A percentile compares a stretch with the other conserved stretches of the same genome.
These are phyloP conservation scores for Castanea crenata DNA, from an alignment of 306 rosid species.

Conservation along the genomic window DNA sequence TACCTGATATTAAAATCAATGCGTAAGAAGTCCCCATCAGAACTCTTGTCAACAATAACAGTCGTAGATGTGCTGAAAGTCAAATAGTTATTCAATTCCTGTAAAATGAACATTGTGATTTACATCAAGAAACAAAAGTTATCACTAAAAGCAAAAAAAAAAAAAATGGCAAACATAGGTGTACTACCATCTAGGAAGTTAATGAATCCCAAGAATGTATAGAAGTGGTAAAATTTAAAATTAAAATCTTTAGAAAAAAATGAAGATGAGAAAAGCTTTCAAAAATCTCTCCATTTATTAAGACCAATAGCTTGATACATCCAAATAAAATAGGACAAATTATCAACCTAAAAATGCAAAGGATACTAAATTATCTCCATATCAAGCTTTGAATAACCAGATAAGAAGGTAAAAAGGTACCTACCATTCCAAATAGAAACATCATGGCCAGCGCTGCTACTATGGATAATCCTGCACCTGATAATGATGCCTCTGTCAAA, in stretches of 20 bases:
- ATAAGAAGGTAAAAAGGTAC: constrained; percentile 18
- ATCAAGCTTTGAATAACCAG: constrained; percentile 8
- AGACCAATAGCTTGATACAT: too few relatives aligned
- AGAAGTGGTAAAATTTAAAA: not conserved
- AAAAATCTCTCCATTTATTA: too few relatives aligned
- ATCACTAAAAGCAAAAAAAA: not conserved
- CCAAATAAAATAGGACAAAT: not conserved
- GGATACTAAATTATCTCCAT: not conserved
- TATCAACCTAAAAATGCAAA: not conserved
- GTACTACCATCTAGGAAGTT: not conserved
- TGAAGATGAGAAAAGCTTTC: not conserved
- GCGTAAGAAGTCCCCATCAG: constrained; percentile 83
- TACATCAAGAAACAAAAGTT: not conserved
- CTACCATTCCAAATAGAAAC: constrained; percentile 97
- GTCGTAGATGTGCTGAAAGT: constrained; percentile 79
- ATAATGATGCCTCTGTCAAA: constrained; percentile 90
- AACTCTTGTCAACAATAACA: constrained; percentile 85
- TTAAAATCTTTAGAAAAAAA: not conserved
- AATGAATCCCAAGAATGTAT: not conserved
- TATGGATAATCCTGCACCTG: constrained; percentile 95
- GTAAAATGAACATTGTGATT: constrained; percentile 25
- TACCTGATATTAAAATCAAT: constrained; percentile 91
- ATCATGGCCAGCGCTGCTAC: constrained; percentile 77
- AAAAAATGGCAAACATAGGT: not conserved
- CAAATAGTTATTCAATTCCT: constrained; percentile 91